phyloP scores from a whole-genome alignment of 345 rosid species.

The Alliaria petiolata region DNA sequence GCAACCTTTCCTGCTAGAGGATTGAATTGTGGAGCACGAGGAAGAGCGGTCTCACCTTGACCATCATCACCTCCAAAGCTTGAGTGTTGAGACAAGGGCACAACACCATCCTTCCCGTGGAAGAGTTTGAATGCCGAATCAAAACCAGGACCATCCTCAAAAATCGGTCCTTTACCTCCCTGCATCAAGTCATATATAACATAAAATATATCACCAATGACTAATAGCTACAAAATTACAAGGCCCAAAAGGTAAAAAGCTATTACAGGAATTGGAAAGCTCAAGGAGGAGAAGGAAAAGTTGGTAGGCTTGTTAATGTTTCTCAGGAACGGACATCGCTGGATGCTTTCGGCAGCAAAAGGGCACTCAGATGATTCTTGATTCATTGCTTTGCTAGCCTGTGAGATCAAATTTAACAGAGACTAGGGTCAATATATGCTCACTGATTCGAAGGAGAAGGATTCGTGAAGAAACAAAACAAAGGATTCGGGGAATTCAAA shows the following conservation, averaged over 20 bases:
- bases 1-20: slow-evolving; percentile 70
- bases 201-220: background rate
- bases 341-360: slow-evolving; percentile 43
- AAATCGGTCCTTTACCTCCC: slow-evolving; percentile 79
- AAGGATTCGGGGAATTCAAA: background rate
- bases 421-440: too few relatives aligned
- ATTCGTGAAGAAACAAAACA: background rate
- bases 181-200: slow-evolving; percentile 13
- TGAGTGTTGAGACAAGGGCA: slow-evolving; percentile 57
- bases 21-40: slow-evolving; percentile 54
- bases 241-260: background rate
- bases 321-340: slow-evolving; percentile 75
- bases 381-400: slow-evolving; percentile 36
- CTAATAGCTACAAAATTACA: background rate
- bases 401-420: background rate
- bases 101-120: slow-evolving; percentile 84
- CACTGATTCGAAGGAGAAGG: too few relatives aligned
- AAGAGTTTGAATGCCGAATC: slow-evolving; percentile 68
- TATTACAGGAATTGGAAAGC: slow-evolving; percentile 46
- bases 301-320: slow-evolving; percentile 72
- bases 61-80: slow-evolving; percentile 13
- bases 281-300: slow-evolving; percentile 58
- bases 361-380: slow-evolving; percentile 45
- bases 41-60: slow-evolving; percentile 8
- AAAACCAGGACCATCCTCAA: slow-evolving; percentile 84